Base-by-base conservation (phyloP, 2,329 filamentous ascomycete genomes). In the Colletotrichum cereale region DNA sequence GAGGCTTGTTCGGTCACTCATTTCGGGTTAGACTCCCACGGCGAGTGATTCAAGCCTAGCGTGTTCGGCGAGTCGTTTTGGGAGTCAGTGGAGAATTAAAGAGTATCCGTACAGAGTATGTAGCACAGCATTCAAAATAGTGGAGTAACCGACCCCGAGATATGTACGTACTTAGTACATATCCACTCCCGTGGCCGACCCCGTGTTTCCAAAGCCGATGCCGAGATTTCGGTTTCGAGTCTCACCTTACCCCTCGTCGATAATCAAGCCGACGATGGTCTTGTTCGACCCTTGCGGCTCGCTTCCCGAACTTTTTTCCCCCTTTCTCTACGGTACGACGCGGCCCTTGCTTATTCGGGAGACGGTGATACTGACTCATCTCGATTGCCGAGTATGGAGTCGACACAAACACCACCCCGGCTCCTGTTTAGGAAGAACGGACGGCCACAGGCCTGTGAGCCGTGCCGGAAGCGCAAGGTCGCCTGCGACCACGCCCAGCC, bases 401-500 rank as follows among this genome's bases (percentile, higher is more conserved):
- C 70, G 14, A 53, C 61, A 21, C 62, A 57, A 62, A 66, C 36
- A n/a, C 47, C 50, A 26, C 61, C 70, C 21, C 61, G 67, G 38
- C 61, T 72, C 21, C 36, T 63, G 26, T 58, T 65, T 48, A 67
- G 70, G 48, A 70, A 70, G 61, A 72, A 72, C 44, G 70, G 70
- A 31, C 66, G 70, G 21, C 53, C 73, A 0, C 71, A 75, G 48
- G 75, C 76, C 7, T 78, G 77, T 53, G 78, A 84, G 75, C 81
- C 82, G 31, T 84, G 83, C 64, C 79, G 81, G 14, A 79, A 78
- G 64, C 80, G 83, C 21, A 84, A 84, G 69, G 80, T 84, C 8
- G 82, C 83, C 7, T 85, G 84, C 75, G 83, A 85, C 67, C 82
- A 84, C 65, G 73, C 72, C 0, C 79, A 81, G n/a, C 84, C 84